Conservation (phyloP, 495 filamentous ascomycete genomes). For the Hypoxylon fuscum region DNA sequence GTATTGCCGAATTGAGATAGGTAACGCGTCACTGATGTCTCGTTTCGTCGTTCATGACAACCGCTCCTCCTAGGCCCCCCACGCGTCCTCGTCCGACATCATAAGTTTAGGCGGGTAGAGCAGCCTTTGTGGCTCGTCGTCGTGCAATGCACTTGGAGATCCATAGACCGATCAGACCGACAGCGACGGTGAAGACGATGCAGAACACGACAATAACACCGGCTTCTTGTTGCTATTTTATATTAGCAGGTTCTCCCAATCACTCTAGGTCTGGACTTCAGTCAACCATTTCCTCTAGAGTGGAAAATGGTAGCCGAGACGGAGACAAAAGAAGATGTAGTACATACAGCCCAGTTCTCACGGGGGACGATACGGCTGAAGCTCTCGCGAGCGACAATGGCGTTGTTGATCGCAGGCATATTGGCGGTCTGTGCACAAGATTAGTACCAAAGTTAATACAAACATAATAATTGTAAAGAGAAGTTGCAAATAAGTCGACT, state of each 20-base stretch:
- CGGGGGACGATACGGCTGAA: conserved; percentile 58
- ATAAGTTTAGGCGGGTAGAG: conserved; percentile 32
- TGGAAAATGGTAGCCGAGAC: not conserved
- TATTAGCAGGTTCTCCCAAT: conserved; percentile 11
- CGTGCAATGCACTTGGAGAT: conserved; percentile 54
- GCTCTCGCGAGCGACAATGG: conserved; percentile 58
- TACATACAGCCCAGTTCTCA: conserved; percentile 53
- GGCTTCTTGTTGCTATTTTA: conserved; percentile 48
- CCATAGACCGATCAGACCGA: conserved; percentile 56
- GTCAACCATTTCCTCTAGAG: not conserved
- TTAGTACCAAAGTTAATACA: conserved; percentile 26
- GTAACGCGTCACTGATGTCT: conserved; percentile 27
- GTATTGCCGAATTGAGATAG: conserved; percentile 30
- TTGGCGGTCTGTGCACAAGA: conserved; percentile 27
- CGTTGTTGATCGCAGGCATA: conserved; percentile 59
- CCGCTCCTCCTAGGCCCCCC: conserved; percentile 16
- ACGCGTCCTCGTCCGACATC: conserved; percentile 13
- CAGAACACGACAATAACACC: conserved; percentile 69
- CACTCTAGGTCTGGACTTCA: not conserved
- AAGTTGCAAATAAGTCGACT: conserved; percentile 5
- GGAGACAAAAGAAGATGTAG: not conserved
- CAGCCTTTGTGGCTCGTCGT: conserved; percentile 49
- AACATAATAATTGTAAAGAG: not conserved
- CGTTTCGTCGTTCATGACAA: conserved; percentile 29
- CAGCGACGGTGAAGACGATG: conserved; percentile 62